phyloP scores from a whole-genome alignment of 129 eudicot genomes.

The Scalesia atractyloides region DNA sequence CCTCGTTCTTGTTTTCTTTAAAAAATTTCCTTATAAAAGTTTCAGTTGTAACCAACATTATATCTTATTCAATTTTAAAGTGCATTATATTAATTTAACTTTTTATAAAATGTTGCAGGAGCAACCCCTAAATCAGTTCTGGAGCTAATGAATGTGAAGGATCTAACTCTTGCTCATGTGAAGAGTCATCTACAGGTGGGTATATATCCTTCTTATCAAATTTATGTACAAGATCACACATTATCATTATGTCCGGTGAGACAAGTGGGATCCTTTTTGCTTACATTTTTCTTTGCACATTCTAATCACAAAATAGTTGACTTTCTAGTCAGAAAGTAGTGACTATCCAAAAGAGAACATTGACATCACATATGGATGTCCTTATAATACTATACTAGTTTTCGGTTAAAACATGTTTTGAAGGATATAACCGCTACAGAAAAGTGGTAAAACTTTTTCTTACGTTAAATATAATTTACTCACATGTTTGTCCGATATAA shows the following conservation, averaged over 20 bases:
- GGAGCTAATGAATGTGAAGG: constrained; percentile 92
- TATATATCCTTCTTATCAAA: background rate
- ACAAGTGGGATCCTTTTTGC: background rate
- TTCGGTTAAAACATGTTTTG: constrained; percentile 14
- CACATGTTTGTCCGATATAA: constrained; percentile 27
- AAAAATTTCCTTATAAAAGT: too few species aligned
- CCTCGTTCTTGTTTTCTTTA: too few species aligned
- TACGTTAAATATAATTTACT: background rate
- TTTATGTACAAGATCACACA: background rate
- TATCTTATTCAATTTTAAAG: too few species aligned
- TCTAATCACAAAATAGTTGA: background rate
- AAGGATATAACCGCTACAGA: constrained; percentile 54
- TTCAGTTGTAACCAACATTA: too few species aligned
- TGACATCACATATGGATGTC: constrained; percentile 16
- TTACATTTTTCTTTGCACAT: background rate
- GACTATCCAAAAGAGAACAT: background rate
- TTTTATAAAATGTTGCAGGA: constrained; percentile 45
- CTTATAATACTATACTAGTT: background rate
- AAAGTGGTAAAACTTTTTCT: constrained; percentile 16
- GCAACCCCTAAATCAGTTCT: constrained; percentile 94
- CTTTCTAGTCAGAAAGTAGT: background rate
- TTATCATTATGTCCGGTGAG: background rate
- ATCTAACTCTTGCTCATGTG: constrained; percentile 94
- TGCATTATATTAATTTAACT: background rate
- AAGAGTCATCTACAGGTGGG: constrained; percentile 89